A percentile compares a stretch with the other conserved stretches of the same genome.
Evolutionary conservation across 768 basidiomycete genomes (phyloP).

Genomic region (Xanthoconium purpureum): DNA sequence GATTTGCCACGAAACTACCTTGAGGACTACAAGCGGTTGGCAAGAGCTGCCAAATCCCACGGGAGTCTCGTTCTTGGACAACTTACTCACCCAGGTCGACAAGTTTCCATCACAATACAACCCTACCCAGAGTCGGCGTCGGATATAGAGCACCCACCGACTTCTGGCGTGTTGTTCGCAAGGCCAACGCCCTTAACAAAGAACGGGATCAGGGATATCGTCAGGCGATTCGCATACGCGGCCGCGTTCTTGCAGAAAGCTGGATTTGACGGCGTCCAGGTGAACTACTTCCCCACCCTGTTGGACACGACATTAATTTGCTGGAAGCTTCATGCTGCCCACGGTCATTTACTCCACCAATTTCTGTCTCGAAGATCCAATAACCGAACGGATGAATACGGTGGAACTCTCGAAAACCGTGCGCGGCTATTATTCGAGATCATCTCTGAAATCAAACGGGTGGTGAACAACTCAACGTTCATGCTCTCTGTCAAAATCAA

Average conservation of each 20-base stretch:
- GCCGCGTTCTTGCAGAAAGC: constrained; percentile 53
- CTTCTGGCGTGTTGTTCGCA: constrained; percentile 32
- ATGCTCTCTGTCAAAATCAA: constrained; percentile 36
- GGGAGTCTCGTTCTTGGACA: constrained; percentile 34
- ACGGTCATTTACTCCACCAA: constrained; percentile 46
- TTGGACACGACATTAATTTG: background rate
- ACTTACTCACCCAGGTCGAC: constrained; percentile 34
- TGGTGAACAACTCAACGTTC: constrained; percentile 32
- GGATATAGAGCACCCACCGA: constrained; percentile 34
- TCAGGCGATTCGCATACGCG: constrained; percentile 48
- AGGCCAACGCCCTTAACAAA: constrained; percentile 39
- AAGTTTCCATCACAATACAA: constrained; percentile 34
- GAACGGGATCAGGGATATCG: constrained; percentile 49
- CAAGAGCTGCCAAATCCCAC: constrained; percentile 30
- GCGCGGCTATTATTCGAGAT: constrained; percentile 48
- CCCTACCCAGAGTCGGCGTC: constrained; percentile 35
- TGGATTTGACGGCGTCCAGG: constrained; percentile 68
- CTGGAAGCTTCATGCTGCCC: constrained; percentile 40
- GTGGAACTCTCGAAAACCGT: constrained; percentile 52
- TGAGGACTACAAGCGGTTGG: constrained; percentile 19
- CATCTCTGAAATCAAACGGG: constrained; percentile 40
- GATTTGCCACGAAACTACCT: constrained; percentile 27
- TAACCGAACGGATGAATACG: constrained; percentile 53
- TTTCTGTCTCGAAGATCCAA: constrained; percentile 45
- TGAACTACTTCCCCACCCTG: constrained; percentile 7